Conservation (phyloP, 345 rosid genomes). For the Gossypium arboreum region DNA sequence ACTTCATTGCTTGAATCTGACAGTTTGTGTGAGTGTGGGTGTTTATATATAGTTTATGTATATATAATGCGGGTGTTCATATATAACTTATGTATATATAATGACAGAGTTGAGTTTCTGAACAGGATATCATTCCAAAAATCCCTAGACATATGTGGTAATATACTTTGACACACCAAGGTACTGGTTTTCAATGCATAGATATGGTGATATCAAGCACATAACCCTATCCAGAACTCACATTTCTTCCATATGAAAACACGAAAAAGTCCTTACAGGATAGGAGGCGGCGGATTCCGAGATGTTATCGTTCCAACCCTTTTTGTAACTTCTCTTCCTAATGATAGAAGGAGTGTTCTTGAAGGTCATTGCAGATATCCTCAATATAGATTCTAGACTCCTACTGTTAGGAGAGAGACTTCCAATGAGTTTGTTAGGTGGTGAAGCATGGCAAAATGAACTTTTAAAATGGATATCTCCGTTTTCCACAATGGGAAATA, state of each 20-base stretch:
- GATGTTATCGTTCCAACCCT: not conserved
- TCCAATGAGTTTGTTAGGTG: constrained; percentile 17
- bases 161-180: too few relatives aligned
- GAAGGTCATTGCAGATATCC: constrained; percentile 38
- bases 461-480: not conserved
- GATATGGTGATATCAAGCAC: not conserved
- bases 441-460: constrained; percentile 17
- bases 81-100: too few relatives aligned
- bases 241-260: not conserved
- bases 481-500: not conserved
- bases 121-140: too few relatives aligned
- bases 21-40: too few relatives aligned
- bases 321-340: constrained; percentile 26
- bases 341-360: constrained; percentile 43
- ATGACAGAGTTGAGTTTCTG: too few relatives aligned
- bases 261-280: constrained; percentile 7
- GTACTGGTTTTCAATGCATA: not conserved
- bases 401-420: not conserved
- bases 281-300: constrained; percentile 6
- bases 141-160: too few relatives aligned
- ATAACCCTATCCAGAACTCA: not conserved
- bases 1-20: too few relatives aligned
- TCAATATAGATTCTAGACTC: constrained; percentile 40
- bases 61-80: too few relatives aligned
- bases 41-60: too few relatives aligned